Conservation (phyloP, 768 basidiomycete genomes). For the Pleurotus ostreatus region DNA sequence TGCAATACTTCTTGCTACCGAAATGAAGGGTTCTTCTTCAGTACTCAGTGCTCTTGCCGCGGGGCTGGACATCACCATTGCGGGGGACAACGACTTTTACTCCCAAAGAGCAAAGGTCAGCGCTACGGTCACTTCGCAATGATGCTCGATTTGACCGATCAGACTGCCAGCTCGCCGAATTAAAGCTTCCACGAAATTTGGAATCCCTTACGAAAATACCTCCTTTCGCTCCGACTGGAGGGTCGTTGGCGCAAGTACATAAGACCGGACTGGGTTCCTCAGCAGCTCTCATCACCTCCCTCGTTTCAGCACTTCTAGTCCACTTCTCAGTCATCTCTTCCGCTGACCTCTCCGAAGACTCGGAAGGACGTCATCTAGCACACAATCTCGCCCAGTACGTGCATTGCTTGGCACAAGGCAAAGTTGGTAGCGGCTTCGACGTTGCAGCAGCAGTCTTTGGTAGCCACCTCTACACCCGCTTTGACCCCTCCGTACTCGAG, state of each 20-base stretch:
- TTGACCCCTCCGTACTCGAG: constrained; percentile 68
- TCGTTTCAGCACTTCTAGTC: constrained; percentile 80
- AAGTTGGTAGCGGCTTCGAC: constrained; percentile 97
- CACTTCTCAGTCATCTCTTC: constrained; percentile 63
- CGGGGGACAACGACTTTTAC: constrained; percentile 97
- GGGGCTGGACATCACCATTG: constrained; percentile 75
- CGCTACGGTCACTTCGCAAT: background rate
- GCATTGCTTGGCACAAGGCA: constrained; percentile 96
- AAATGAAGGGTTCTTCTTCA: constrained; percentile 44
- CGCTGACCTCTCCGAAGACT: constrained; percentile 40
- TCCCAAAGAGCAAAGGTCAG: constrained; percentile 84
- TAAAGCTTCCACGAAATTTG: constrained; percentile 59
- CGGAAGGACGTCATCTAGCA: constrained; percentile 55
- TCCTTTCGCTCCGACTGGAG: constrained; percentile 72
- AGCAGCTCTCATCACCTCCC: constrained; percentile 93
- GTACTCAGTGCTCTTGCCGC: constrained; percentile 38
- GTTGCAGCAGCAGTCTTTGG: constrained; percentile 93
- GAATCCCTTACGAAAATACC: constrained; percentile 64
- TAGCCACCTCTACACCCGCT: constrained; percentile 89
- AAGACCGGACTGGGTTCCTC: constrained; percentile 98
- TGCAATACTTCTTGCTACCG: constrained; percentile 63
- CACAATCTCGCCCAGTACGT: constrained; percentile 95
- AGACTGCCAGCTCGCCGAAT: constrained; percentile 51
- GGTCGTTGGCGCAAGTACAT: constrained; percentile 77
- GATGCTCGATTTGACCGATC: constrained; percentile 3